Conservation (phyloP, 2,329 filamentous ascomycete species). For the Fusarium fujikuroi region DNA sequence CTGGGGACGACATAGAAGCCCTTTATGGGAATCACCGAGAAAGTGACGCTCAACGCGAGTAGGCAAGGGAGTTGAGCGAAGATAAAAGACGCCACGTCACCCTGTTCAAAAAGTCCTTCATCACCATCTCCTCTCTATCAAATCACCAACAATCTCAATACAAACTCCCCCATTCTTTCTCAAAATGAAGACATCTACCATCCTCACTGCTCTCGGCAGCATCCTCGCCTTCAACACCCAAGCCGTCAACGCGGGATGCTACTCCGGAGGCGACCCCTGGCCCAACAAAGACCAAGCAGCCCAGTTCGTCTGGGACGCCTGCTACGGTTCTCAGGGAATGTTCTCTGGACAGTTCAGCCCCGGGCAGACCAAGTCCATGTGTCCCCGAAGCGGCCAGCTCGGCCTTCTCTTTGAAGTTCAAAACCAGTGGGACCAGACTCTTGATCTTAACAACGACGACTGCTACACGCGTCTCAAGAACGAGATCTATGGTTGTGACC, state of each 20-base stretch:
- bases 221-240: background rate
- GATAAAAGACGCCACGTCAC: background rate
- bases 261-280: background rate
- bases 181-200: background rate
- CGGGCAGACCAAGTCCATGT: background rate
- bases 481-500: background rate
- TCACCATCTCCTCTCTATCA: background rate
- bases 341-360: background rate
- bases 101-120: background rate
- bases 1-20: background rate
- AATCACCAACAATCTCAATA: background rate
- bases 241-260: background rate
- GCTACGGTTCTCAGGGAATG: background rate
- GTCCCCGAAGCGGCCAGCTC: background rate
- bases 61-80: fast-evolving
- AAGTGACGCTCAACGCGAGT: fast-evolving
- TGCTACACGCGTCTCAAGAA: background rate
- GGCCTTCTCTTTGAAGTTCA: background rate
- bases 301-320: background rate
- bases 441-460: background rate
- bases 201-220: background rate
- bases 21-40: background rate
- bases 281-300: background rate
- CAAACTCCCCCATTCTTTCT: fast-evolving
- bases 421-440: background rate